phyloP scores from a whole-genome alignment of 305 asterid genomes.

The Withania somnifera region DNA sequence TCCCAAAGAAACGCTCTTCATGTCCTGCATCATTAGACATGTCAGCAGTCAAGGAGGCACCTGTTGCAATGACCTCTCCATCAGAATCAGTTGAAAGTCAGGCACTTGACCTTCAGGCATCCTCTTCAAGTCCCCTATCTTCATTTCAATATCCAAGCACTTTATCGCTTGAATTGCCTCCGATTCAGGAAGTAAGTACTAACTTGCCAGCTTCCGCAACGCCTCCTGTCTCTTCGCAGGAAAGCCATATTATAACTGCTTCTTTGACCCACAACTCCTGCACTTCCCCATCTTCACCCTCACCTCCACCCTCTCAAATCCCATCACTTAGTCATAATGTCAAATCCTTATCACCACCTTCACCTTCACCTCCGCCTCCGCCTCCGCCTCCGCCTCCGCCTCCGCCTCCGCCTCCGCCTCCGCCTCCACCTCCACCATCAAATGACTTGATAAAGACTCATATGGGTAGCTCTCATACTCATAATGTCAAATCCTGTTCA shows the following conservation, averaged over 20 bases:
- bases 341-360: not conserved
- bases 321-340: not conserved
- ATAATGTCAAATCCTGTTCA: not conserved
- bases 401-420: not conserved
- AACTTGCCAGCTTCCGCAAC: not conserved
- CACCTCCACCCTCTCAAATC: not conserved
- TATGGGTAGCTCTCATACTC: not conserved
- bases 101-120: constrained; percentile 14
- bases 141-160: constrained; percentile 1
- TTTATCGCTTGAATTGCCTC: constrained; percentile 3
- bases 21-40: constrained; percentile 35
- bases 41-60: constrained; percentile 23
- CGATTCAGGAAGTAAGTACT: constrained; percentile 1
- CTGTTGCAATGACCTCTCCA: constrained; percentile 18
- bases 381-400: not conserved
- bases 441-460: not conserved
- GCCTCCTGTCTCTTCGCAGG: not conserved
- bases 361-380: constrained; percentile 6
- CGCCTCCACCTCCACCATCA: not conserved
- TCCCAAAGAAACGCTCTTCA: constrained; percentile 26
- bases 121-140: constrained; percentile 6
- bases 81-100: constrained; percentile 12
- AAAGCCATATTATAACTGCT: not conserved
- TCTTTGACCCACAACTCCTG: not conserved
- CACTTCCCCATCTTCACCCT: not conserved